Conservation (phyloP, 2,329 filamentous ascomycete species). For the Septoria petroselini region DNA sequence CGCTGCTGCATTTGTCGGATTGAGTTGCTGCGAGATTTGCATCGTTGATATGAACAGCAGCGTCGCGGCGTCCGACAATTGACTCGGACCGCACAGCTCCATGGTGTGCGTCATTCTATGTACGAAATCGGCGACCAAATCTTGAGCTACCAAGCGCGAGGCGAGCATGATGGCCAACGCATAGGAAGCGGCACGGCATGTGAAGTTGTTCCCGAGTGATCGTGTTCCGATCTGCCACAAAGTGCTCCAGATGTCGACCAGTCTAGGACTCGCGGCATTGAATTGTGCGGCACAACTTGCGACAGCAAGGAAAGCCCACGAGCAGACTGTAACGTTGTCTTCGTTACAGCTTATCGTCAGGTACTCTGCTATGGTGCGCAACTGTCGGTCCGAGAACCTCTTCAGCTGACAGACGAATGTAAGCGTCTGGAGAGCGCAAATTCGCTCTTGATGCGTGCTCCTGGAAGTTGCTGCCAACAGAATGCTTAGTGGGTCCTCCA, state of each 20-base stretch:
- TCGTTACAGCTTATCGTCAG: slow-evolving; percentile 47
- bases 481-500: slow-evolving; percentile 41
- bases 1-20: slow-evolving; percentile 64
- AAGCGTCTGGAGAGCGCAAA: slow-evolving; percentile 55
- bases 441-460: slow-evolving; percentile 39
- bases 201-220: slow-evolving; percentile 65
- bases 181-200: slow-evolving; percentile 73
- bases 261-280: slow-evolving; percentile 40
- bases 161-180: slow-evolving; percentile 67
- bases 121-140: slow-evolving; percentile 64
- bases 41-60: slow-evolving; percentile 69
- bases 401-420: slow-evolving; percentile 47
- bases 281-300: slow-evolving; percentile 56
- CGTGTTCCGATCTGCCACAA: slow-evolving; percentile 73
- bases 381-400: slow-evolving; percentile 27
- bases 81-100: slow-evolving; percentile 75
- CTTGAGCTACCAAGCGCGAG: slow-evolving; percentile 63
- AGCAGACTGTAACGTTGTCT: slow-evolving; percentile 64
- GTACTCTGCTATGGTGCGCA: slow-evolving; percentile 18
- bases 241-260: slow-evolving; percentile 62
- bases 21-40: slow-evolving; percentile 62
- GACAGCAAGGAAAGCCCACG: slow-evolving; percentile 83
- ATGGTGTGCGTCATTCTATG: slow-evolving; percentile 71
- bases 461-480: slow-evolving; percentile 40
- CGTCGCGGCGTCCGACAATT: slow-evolving; percentile 75